phyloP scores from a whole-genome alignment of 2,329 filamentous ascomycete species.

The Ustilaginoidea virens region DNA sequence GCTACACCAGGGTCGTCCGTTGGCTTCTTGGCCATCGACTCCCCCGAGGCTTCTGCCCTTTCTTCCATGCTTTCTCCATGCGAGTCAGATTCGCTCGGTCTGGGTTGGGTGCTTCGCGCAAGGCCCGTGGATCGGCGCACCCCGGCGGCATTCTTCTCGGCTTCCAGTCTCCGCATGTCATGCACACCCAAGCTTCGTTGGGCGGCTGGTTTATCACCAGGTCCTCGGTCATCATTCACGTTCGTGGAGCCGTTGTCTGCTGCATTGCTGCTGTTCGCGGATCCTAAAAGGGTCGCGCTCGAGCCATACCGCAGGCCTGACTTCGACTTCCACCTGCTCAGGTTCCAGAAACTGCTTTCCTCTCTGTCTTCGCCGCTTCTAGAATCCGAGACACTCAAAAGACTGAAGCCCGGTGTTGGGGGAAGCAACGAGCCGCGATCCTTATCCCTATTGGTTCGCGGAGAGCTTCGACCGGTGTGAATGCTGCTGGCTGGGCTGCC shows the following conservation, averaged over 20 bases:
- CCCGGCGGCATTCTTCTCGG: constrained; percentile 12
- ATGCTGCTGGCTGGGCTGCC: constrained; percentile 24
- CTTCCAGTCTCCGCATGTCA: constrained; percentile 13
- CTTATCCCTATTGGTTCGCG: constrained; percentile 10
- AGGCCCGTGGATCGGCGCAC: constrained; percentile 16
- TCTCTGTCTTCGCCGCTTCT: constrained; percentile 26
- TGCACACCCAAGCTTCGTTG: constrained; percentile 15
- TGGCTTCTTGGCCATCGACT: constrained; percentile 12
- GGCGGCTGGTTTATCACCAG: constrained; percentile 18
- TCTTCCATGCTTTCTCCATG: constrained; percentile 8
- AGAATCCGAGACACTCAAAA: constrained; percentile 20
- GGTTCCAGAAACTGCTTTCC: constrained; percentile 38
- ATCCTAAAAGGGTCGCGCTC: constrained; percentile 10
- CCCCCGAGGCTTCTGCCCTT: constrained; percentile 4
- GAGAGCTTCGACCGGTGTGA: constrained; percentile 12
- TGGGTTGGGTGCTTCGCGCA: constrained; percentile 8
- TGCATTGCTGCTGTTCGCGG: constrained; percentile 6
- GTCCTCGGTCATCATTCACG: constrained; percentile 11
- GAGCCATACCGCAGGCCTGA: constrained; percentile 18
- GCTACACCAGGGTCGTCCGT: constrained; percentile 20
- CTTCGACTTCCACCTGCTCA: constrained; percentile 33
- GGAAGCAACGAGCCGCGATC: constrained; percentile 19
- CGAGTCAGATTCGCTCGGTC: constrained; percentile 9
- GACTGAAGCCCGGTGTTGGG: constrained; percentile 40
- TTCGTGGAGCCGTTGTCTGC: constrained; percentile 11